These are phyloP conservation scores for Prunus mume DNA, from an alignment of 306 rosid species.

Conservation along the genomic window DNA sequence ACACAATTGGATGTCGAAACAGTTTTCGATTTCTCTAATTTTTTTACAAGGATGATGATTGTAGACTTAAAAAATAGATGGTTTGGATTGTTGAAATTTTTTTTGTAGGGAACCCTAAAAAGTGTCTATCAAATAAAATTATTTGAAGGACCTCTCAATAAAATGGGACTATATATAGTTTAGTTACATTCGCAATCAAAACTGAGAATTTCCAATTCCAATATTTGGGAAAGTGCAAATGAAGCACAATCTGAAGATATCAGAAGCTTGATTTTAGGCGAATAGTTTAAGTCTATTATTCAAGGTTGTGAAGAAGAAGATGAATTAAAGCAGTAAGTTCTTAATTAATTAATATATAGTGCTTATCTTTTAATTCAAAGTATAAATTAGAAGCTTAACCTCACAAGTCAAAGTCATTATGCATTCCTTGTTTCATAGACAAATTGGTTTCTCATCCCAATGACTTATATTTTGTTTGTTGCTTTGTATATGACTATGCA, in stretches of 20 bases:
- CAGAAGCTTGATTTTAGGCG: constrained; percentile 1
- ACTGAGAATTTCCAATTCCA: not conserved
- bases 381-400: not conserved
- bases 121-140: no score
- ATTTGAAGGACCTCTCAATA: no score
- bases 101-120: no score
- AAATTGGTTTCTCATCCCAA: not conserved
- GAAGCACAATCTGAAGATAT: not conserved
- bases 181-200: no score
- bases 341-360: not conserved
- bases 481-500: not conserved
- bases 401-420: not conserved
- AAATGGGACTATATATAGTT: no score
- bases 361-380: not conserved
- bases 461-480: not conserved
- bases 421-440: no score
- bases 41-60: no score
- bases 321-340: rapidly evolving
- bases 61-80: no score
- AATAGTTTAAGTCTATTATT: not conserved
- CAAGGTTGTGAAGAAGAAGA: not conserved
- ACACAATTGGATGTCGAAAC: no score
- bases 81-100: no score
- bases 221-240: not conserved
- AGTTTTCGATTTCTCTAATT: no score